Evolutionary conservation across 2,329 filamentous ascomycete species (phyloP).

Genomic region (Acrocalymma vagum): DNA sequence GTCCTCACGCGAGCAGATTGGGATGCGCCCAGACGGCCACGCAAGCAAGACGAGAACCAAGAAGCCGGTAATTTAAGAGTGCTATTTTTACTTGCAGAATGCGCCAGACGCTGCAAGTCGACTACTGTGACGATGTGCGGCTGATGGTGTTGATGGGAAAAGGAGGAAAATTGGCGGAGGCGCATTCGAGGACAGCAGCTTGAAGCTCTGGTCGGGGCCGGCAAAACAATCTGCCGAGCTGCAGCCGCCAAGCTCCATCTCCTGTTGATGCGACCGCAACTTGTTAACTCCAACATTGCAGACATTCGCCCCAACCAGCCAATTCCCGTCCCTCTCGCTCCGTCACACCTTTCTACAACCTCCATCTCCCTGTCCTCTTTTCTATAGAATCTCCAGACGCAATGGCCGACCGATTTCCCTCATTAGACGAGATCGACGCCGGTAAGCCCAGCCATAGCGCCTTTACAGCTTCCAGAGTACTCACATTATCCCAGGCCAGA

Average conservation of each 20-base stretch:
- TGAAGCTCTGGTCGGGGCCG: conserved; percentile 27
- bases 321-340: conserved; percentile 20
- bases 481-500: conserved; percentile 66
- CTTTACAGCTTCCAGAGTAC: conserved; percentile 31
- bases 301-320: conserved; percentile 24
- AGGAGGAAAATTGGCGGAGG: too few species aligned
- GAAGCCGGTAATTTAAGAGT: conserved; percentile 15
- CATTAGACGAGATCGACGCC: conserved; percentile 61
- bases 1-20: conserved; percentile 30
- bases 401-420: conserved; percentile 63
- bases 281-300: conserved; percentile 20
- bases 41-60: conserved; percentile 1
- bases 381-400: conserved; percentile 19
- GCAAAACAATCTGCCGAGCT: conserved; percentile 27
- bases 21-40: conserved; percentile 10
- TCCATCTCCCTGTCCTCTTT: not conserved
- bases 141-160: conserved; percentile 18
- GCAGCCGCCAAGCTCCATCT: conserved; percentile 20
- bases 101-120: conserved; percentile 16
- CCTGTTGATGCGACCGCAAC: conserved; percentile 20
- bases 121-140: conserved; percentile 29
- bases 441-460: conserved; percentile 48
- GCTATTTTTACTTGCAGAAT: conserved; percentile 10
- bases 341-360: not conserved
- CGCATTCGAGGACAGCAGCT: too few species aligned